These are phyloP conservation scores for Fonsecaea erecta DNA, from an alignment of 2,329 filamentous ascomycete species.

Conservation along the genomic window DNA sequence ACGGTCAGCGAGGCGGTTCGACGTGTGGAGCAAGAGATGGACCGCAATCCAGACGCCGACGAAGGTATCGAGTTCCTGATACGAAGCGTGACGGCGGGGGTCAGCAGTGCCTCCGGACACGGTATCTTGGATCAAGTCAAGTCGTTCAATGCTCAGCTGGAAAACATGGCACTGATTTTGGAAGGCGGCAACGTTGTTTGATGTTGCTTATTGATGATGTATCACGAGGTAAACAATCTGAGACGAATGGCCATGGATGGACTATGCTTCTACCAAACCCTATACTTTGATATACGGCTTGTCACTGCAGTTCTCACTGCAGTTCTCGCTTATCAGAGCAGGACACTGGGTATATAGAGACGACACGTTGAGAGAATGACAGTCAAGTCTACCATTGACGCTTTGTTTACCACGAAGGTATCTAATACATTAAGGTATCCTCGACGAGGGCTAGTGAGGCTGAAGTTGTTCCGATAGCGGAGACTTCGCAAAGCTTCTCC, in stretches of 20 bases:
- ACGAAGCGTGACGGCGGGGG: conserved; percentile 47
- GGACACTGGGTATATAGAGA: background rate
- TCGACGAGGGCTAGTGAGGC: no score
- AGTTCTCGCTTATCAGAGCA: background rate
- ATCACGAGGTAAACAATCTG: background rate
- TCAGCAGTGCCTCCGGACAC: conserved; percentile 47
- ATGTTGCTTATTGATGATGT: background rate
- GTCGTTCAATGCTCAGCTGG: conserved; percentile 50
- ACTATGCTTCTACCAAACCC: background rate
- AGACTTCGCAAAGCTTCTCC: conserved; percentile 19
- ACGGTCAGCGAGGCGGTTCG: conserved; percentile 41
- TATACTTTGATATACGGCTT: background rate
- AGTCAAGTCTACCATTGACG: no score
- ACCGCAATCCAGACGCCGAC: conserved; percentile 42
- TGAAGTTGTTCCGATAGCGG: conserved; percentile 24
- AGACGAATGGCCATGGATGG: background rate
- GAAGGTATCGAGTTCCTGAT: conserved; percentile 50
- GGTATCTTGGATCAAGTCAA: conserved; percentile 49
- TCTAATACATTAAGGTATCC: no score
- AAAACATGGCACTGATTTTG: conserved; percentile 40
- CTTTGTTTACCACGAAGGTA: no score
- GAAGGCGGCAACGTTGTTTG: conserved; percentile 19
- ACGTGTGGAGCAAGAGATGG: conserved; percentile 49
- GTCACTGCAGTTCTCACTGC: no score
- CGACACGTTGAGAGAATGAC: background rate